Conservation (phyloP, 306 rosid species). For the Castanopsis chinensis region DNA sequence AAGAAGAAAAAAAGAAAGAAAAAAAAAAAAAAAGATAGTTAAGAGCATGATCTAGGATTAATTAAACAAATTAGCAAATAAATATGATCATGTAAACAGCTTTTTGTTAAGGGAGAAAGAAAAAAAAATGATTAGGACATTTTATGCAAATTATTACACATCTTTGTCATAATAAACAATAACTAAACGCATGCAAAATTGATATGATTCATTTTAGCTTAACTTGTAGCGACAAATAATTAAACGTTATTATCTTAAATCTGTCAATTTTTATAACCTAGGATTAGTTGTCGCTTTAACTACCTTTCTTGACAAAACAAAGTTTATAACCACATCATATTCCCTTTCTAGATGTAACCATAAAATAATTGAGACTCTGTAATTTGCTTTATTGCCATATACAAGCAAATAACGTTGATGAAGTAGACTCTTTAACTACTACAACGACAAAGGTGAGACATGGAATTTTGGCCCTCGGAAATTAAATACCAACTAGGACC, state of each 20-base stretch:
- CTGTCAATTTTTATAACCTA: slow-evolving; percentile 28
- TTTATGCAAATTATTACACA: no score
- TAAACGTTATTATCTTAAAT: neutral
- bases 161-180: no score
- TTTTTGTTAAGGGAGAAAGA: no score
- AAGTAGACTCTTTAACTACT: slow-evolving; percentile 5
- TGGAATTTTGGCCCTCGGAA: neutral
- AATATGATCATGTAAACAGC: neutral
- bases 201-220: neutral
- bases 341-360: slow-evolving; percentile 35
- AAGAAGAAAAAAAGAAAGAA: no score
- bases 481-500: no score
- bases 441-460: neutral
- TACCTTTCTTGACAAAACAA: neutral
- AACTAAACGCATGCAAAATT: no score
- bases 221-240: neutral
- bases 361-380: neutral
- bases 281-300: slow-evolving; percentile 21
- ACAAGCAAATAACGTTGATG: slow-evolving; percentile 19
- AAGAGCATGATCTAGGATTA: neutral
- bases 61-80: neutral
- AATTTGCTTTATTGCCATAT: slow-evolving; percentile 4
- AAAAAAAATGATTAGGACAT: no score
- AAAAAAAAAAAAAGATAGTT: neutral
- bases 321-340: slow-evolving; percentile 27